Evolutionary conservation across 1,284 basidiomycete species (phyloP), one percentile per base, ranked within the genome.

Genomic region (Mrakiaceae sp.): DNA sequence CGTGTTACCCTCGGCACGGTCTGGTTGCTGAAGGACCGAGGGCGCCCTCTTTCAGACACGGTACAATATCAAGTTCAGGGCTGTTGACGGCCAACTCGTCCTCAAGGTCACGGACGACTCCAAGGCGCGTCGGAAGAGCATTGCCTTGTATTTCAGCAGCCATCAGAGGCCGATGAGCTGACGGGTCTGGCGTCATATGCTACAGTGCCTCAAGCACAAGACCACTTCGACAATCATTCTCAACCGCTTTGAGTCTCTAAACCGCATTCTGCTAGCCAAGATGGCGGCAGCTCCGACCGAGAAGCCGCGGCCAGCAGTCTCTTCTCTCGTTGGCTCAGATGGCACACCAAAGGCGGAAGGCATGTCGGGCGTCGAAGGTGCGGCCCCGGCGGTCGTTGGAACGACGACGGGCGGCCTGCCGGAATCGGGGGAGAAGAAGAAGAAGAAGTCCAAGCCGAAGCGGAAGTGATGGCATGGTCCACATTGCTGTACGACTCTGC

Each of bases 171-270:
- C 27, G 27, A 27, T 11, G 49, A 51, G 11, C 49, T 51, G 16
- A 11, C 11, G 16, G 49, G 27, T 27, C 27, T 27, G 27, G 27
- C 27, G 27, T 27, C 27, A 27, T 2, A 1, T 60, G 12, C 16
- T 62, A 11, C 74, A 95, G 92, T 93, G 90, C 74, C 80, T 96
- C 72, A 95, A 93, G 76, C 97, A 93, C 81, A 90, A 92, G 75
- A 94, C 93, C 1, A 85, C 87, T 70, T 94, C 90, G 0, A 89
- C 89, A 56, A 86, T 94, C 73, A 92, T 91, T 77, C 84, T 97
- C 69, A 94, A 95, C 79, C 86, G 93, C 69, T 95, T 97, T 77
- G 93, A 97, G 76, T 81, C 86, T 4, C 82, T 97, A 69, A 96
- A 93, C 74, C 81, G 52, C 3, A 27, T 40, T 4, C 47, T 66